Conservation (phyloP, 139 green algal species). For the Chlamydomonas applanata region DNA sequence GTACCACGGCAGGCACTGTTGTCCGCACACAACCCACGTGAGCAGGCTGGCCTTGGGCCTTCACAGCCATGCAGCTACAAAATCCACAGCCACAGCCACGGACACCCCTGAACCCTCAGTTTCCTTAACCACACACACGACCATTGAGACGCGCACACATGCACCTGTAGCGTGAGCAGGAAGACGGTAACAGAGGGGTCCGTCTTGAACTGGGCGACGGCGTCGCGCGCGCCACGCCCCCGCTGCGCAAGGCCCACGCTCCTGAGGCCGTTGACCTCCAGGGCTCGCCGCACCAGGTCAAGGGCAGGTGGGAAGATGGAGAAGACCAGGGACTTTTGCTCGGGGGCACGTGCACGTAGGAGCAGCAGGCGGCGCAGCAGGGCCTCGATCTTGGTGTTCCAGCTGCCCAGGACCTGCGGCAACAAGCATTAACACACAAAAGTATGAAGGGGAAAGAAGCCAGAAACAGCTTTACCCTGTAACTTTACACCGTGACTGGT, state of each 20-base stretch:
- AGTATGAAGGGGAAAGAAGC: too few relatives aligned
- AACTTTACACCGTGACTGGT: too few relatives aligned
- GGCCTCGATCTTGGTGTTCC: slow-evolving; percentile 83
- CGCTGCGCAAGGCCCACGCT: background rate
- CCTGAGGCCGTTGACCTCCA: background rate
- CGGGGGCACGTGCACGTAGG: slow-evolving; percentile 34
- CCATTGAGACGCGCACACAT: too few relatives aligned
- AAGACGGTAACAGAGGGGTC: slow-evolving; percentile 4
- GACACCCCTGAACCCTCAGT: too few relatives aligned
- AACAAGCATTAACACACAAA: too few relatives aligned
- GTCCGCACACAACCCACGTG: too few relatives aligned
- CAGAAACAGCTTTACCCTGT: too few relatives aligned
- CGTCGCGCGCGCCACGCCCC: background rate
- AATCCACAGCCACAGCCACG: too few relatives aligned
- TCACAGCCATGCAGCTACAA: too few relatives aligned
- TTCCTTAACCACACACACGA: too few relatives aligned
- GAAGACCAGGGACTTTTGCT: slow-evolving; percentile 65
- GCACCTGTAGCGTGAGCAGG: slow-evolving; percentile 6
- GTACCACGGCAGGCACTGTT: too few relatives aligned
- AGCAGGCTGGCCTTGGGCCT: too few relatives aligned
- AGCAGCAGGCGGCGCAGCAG: slow-evolving; percentile 69
- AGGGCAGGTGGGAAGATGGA: slow-evolving; percentile 77
- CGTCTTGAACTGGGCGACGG: slow-evolving; percentile 13
- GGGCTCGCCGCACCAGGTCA: slow-evolving; percentile 55
- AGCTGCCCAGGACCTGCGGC: slow-evolving; percentile 62